Evolutionary conservation across 805 yeast genomes (phyloP).

Genomic region (Ogataea trehalophila): DNA sequence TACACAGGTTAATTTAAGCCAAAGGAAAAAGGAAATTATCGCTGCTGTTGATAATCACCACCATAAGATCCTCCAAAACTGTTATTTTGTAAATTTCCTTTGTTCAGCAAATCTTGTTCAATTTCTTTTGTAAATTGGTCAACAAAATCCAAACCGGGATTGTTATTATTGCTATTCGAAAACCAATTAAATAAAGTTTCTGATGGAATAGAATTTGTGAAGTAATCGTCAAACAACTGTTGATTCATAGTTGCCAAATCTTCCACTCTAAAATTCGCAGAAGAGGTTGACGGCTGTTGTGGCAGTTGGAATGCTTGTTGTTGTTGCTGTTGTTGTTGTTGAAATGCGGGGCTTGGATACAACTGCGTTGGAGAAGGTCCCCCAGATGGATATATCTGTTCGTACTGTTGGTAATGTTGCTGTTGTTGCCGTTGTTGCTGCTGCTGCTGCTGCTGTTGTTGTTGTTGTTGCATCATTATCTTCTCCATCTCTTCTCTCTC

Average conservation of each 20-base stretch:
- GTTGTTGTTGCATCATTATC: conserved; percentile 3
- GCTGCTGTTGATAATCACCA: no score
- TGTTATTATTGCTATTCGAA: conserved; percentile 37
- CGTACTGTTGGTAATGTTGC: conserved; percentile 1
- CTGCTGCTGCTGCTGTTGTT: conserved; percentile 2
- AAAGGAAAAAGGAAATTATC: no score
- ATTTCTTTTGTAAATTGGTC: conserved; percentile 81
- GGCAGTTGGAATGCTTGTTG: neutral
- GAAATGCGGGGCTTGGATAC: conserved; percentile 1
- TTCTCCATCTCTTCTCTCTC: conserved; percentile 5
- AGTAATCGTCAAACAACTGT: conserved; percentile 30
- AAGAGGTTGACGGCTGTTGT: neutral
- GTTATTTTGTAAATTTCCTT: conserved; percentile 9
- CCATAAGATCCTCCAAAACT: no score
- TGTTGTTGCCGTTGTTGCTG: conserved; percentile 5
- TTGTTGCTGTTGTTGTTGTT: conserved; percentile 1
- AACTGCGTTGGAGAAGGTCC: neutral
- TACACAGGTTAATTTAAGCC: no score
- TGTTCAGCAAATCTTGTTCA: conserved; percentile 53
- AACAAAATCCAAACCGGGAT: conserved; percentile 54
- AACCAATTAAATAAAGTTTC: conserved; percentile 47
- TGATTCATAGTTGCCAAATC: conserved; percentile 18
- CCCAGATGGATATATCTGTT: neutral
- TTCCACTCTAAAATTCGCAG: conserved; percentile 2
- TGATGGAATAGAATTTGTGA: conserved; percentile 28